Base-by-base conservation (phyloP, 495 filamentous ascomycete genomes). In the Penicillium malachiteum region DNA sequence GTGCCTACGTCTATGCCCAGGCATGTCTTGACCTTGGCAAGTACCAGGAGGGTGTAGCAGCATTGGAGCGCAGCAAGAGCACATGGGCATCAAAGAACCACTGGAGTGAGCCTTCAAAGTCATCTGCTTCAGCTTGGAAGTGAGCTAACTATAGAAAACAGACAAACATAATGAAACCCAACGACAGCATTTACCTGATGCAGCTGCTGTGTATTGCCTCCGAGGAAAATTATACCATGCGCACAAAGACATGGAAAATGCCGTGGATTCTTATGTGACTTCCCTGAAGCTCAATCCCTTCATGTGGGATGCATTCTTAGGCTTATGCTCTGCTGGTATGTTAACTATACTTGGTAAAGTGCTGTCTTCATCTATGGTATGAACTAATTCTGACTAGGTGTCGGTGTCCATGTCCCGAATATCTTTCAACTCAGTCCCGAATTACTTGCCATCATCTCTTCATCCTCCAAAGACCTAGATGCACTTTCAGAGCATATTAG, bases 241-340 rank as follows among this genome's bases (percentile, higher is more conserved):
- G 13, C 83, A 92, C 64, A 85, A 88, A 48, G 89, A 96, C 68
- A 78, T 85, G 56, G 85, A 86, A 58, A 91, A 88, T 63, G 90
- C 95, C 32, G 81, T 91, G 10, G 81, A 88, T 46, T 88, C 83
- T 65, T 97, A 91, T 68, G 89, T 92, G 52, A 89, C 92, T 54
- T 86, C 94, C 7, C 75, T 97, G 48, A 96, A 92, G 69, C 66
- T 86, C 37, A 97, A 97, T 65, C 92, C 94, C 0, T 96, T 97
- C 72, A 92, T 96, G 84, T 97, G 95, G 94, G 94, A 98, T 77
- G 95, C 95, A 0, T 97, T 96, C 68, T 78, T 86, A 16, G 86
- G 81, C n/a, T 74, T 98, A 4, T 88, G 87, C 54, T 82, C 87
- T 56, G 79, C 82, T 32, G 87, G 87, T 87, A 44, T 45, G 18